These are phyloP conservation scores for Chamaecyparis obtusa DNA, from an alignment of 75 land plant genomes.

Conservation along the genomic window DNA sequence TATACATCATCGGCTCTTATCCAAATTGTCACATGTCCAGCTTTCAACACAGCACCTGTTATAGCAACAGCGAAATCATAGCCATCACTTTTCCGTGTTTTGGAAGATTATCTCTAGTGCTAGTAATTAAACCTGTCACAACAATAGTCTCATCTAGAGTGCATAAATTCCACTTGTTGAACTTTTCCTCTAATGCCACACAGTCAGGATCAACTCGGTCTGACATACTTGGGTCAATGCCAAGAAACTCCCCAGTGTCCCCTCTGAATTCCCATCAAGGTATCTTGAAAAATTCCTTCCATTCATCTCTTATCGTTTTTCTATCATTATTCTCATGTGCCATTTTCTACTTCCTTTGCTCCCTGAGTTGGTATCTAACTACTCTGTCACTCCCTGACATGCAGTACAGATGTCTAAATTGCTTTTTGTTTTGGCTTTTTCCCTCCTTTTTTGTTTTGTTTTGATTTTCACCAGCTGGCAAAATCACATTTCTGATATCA, in stretches of 20 bases:
- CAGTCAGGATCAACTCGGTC: slow-evolving; percentile 95
- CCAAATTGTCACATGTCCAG: slow-evolving; percentile 91
- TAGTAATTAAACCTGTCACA: slow-evolving; percentile 96
- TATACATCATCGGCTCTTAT: slow-evolving; percentile 97
- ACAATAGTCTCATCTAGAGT: slow-evolving; percentile 62
- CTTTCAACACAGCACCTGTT: slow-evolving; percentile 75
- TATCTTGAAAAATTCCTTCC: no score
- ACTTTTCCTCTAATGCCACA: slow-evolving; percentile 60
- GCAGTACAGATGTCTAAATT: no score
- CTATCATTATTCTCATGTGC: no score
- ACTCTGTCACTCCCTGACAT: no score
- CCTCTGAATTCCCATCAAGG: no score
- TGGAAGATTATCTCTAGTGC: slow-evolving; percentile 82
- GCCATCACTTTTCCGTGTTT: slow-evolving; percentile 95
- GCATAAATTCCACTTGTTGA: slow-evolving; percentile 68
- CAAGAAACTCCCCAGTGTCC: slow-evolving; percentile 92
- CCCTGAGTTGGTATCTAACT: no score
- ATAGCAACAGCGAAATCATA: slow-evolving; percentile 99
- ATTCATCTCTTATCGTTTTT: no score
- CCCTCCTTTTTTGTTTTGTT: no score
- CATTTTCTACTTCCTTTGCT: no score
- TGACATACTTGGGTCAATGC: slow-evolving; percentile 71
- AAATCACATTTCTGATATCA: no score
- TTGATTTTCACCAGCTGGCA: no score
- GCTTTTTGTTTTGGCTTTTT: no score